phyloP scores from a whole-genome alignment of 495 filamentous ascomycete species.

The Aspergillus homomorphus region DNA sequence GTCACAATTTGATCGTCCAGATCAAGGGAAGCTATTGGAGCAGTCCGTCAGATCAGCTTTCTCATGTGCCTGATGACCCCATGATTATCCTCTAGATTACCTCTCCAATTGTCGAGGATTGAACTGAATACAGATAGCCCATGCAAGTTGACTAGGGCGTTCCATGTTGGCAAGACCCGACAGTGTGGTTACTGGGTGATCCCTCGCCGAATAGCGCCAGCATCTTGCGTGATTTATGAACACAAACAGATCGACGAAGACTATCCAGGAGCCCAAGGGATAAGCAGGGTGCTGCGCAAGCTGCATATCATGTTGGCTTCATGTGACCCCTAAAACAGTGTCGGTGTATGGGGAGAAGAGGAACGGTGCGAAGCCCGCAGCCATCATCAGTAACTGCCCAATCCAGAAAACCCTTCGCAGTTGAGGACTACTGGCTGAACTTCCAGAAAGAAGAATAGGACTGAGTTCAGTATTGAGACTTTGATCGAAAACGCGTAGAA shows the following conservation, averaged over 20 bases:
- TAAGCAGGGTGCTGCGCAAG: neutral
- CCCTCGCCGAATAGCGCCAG: neutral
- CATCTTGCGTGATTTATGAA: neutral
- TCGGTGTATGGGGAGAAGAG: no score
- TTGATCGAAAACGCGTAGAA: no score
- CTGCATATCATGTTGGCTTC: no score
- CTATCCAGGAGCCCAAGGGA: neutral
- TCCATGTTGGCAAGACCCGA: slow-evolving; percentile 20
- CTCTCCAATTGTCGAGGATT: neutral
- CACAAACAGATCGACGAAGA: neutral
- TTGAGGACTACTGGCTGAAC: no score
- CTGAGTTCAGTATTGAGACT: no score
- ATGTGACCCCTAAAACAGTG: no score
- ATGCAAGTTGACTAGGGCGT: slow-evolving; percentile 3
- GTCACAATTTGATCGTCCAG: neutral
- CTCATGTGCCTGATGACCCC: neutral
- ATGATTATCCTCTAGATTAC: neutral
- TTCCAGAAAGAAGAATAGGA: no score
- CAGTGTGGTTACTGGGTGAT: slow-evolving; percentile 18
- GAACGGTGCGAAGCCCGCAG: no score
- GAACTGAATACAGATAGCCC: neutral
- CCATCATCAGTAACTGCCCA: no score
- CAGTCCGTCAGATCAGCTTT: neutral
- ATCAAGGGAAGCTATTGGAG: neutral
- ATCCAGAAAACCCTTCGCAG: no score